These are phyloP conservation scores for Penicillium brevicompactum DNA, from an alignment of 2,329 filamentous ascomycete genomes.

Conservation along the genomic window DNA sequence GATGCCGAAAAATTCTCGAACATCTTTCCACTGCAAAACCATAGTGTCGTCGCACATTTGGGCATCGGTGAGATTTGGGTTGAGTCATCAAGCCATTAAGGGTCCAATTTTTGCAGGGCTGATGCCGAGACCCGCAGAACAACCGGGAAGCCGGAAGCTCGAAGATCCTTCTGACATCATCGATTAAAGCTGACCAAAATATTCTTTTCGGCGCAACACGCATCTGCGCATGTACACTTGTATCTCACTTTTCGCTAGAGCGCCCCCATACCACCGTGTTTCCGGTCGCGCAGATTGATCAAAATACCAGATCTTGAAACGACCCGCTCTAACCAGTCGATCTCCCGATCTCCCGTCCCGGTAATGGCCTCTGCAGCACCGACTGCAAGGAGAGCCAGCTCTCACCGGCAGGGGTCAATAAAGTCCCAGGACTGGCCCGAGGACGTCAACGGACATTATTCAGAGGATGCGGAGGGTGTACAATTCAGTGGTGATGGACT, in stretches of 20 bases:
- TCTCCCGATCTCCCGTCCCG: not conserved
- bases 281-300: not conserved
- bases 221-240: not conserved
- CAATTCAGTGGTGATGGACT: conserved; percentile 24
- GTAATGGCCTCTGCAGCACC: conserved; percentile 5
- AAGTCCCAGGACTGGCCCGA: conserved; percentile 15
- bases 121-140: not conserved
- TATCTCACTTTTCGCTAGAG: not conserved
- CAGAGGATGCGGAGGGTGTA: not conserved
- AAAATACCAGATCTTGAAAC: not conserved
- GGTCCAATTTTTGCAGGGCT: not conserved
- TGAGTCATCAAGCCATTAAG: not conserved
- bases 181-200: not conserved
- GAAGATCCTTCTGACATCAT: not conserved
- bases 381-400: not conserved
- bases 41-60: no score
- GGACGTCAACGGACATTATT: not conserved
- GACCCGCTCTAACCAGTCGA: not conserved
- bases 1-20: no score
- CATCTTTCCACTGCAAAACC: no score
- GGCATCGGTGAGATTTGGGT: no score
- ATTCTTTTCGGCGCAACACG: not conserved
- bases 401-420: not conserved
- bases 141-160: not conserved
- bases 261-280: no score